Conservation (phyloP, 331 rosid genomes). For the Erythrophleum ivorense region DNA sequence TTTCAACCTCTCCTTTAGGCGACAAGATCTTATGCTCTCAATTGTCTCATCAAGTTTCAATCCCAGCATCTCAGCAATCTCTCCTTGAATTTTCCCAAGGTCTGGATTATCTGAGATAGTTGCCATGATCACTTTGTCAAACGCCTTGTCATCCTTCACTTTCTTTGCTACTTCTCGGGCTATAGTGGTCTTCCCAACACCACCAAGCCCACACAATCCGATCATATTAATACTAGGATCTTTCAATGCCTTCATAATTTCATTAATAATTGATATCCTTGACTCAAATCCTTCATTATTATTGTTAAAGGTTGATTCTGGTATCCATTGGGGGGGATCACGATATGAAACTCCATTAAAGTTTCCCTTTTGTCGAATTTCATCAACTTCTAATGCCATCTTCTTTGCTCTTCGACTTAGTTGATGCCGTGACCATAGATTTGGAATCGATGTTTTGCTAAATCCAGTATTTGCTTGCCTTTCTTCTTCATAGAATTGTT, state of each 20-base stretch:
- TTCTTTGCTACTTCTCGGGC: slow-evolving; percentile 14
- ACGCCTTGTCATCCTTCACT: background rate
- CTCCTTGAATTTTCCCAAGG: slow-evolving; percentile 23
- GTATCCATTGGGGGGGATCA: background rate
- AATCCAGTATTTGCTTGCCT: background rate
- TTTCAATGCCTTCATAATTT: background rate
- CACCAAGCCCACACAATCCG: slow-evolving; percentile 39
- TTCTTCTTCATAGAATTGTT: background rate
- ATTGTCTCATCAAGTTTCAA: background rate
- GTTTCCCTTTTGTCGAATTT: background rate
- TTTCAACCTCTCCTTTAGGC: background rate
- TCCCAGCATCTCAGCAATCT: slow-evolving; percentile 33
- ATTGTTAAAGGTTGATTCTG: background rate
- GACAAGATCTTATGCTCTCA: slow-evolving; percentile 12
- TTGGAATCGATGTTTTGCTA: background rate
- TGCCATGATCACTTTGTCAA: slow-evolving; percentile 15
- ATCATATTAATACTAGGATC: background rate
- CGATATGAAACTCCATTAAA: background rate
- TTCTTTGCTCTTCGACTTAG: background rate
- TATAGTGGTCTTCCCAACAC: slow-evolving; percentile 46
- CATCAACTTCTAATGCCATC: background rate
- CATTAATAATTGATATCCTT: background rate
- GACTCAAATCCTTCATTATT: slow-evolving; percentile 2
- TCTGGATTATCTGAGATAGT: background rate
- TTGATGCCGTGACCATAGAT: background rate